Percentiles rank a stretch among this genome's conserved stretches.
These are phyloP conservation scores for Penicillium frequentans DNA, from an alignment of 2,329 filamentous ascomycete species.

Conservation along the genomic window DNA sequence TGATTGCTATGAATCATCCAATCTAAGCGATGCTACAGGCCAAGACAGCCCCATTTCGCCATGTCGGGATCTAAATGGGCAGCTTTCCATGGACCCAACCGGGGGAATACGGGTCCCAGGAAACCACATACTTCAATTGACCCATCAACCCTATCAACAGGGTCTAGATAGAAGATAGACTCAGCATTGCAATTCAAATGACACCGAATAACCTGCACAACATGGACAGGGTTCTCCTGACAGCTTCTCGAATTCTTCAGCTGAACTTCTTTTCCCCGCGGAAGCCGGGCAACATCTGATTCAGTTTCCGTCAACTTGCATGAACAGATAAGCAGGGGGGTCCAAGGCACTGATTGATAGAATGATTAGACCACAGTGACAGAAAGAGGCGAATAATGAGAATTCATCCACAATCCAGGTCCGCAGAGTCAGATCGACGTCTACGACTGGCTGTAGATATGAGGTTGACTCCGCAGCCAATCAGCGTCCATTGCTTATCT, in stretches of 20 bases:
- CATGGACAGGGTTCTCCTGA: neutral
- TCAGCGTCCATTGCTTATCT: slow-evolving; percentile 24
- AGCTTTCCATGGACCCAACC: slow-evolving; percentile 11
- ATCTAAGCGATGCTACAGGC: slow-evolving; percentile 16
- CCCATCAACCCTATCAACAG: neutral
- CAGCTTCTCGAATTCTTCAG: neutral
- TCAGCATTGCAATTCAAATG: neutral
- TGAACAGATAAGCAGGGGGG: slow-evolving; percentile 16
- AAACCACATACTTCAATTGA: neutral
- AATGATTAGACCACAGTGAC: slow-evolving; percentile 11
- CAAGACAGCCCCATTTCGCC: slow-evolving; percentile 17
- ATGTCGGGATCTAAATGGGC: slow-evolving; percentile 6
- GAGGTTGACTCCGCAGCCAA: slow-evolving; percentile 23
- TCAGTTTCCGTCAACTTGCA: neutral
- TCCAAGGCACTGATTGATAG: slow-evolving; percentile 3
- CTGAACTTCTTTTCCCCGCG: neutral
- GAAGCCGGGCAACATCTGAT: neutral
- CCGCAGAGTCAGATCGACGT: neutral
- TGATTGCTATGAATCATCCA: slow-evolving; percentile 25
- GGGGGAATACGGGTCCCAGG: slow-evolving; percentile 20
- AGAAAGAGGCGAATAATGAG: slow-evolving; percentile 17
- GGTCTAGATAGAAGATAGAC: neutral
- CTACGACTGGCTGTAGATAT: slow-evolving; percentile 32
- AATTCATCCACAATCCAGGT: slow-evolving; percentile 4
- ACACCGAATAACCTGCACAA: neutral